Base-by-base conservation (phyloP, 2,329 filamentous ascomycete genomes). In the Phialocephala subalpina region DNA sequence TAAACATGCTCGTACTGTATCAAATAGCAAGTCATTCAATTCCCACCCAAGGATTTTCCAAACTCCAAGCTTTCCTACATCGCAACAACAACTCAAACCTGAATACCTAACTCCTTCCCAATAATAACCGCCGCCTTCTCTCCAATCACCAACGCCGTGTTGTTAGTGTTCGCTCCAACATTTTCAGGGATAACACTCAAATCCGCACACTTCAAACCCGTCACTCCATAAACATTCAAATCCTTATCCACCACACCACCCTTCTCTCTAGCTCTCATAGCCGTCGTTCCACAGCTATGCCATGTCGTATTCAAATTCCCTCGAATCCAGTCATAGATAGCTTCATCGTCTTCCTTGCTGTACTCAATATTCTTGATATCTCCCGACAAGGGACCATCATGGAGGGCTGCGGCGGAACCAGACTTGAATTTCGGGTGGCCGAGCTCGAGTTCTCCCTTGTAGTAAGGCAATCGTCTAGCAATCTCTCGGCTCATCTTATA, bases 401-500 rank as follows among this genome's bases (percentile, higher is more conserved):
- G 67, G 5, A 76, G 70, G 0, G 77, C 77, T 0, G 82, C 83
- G 14, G 78, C 74, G 0, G 81, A 83, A 0, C 72, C 76, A 0
- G 77, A 65, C 0, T 80, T 72, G 70, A 86, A 86, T 14, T 75
- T 72, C 0, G 84, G 84, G 62, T 84, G 82, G 0, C 79, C 75
- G 5, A 74, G 67, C 3, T 78, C 74, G 2, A 82, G 42, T 70
- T 85, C 80, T 72, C 86, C 80, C 63, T 80, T 71, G 76, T 84
- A 89, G 64, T 82, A 79, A 1, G 81, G 76, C 72, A 86, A 84
- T 16, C 87, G 84, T 2, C 88, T 83, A 25, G 82, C 78, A 61
- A 90, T 83, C 75, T 90, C 87, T 2, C 89, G 86, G n/a, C 82
- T 81, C 71, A 84, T 85, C 76, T 91, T 91, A 79, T 91, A 91